Conservation (phyloP, 345 rosid species). For the Mercurialis annua region DNA sequence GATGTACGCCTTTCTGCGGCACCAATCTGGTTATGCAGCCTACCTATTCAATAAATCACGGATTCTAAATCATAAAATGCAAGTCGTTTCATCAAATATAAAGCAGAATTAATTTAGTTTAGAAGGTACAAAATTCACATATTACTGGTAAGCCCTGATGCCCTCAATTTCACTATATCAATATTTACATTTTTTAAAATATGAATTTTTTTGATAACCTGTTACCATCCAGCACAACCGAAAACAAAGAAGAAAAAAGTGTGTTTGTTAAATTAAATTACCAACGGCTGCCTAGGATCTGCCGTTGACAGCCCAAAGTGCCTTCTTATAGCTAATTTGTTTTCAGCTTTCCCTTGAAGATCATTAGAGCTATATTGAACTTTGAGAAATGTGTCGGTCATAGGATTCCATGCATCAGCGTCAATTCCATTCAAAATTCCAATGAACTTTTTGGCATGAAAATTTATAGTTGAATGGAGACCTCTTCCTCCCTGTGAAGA, state of each 20-base stretch:
- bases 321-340: slow-evolving; percentile 60
- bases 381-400: slow-evolving; percentile 69
- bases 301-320: slow-evolving; percentile 77
- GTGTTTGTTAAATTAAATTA: slow-evolving; percentile 28
- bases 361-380: slow-evolving; percentile 77
- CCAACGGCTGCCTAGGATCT: slow-evolving; percentile 68
- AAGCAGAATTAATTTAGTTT: not conserved
- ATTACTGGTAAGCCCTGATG: not conserved
- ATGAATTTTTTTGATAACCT: too few relatives aligned
- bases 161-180: not conserved
- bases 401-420: slow-evolving; percentile 93
- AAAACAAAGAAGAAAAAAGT: not conserved
- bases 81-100: not conserved
- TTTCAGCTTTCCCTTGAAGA: slow-evolving; percentile 86
- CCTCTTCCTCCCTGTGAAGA: slow-evolving; percentile 78
- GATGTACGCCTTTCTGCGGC: slow-evolving; percentile 95
- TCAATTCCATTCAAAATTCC: slow-evolving; percentile 96
- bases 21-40: slow-evolving; percentile 97
- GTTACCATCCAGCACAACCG: not conserved
- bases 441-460: slow-evolving; percentile 76
- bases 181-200: not conserved
- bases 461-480: slow-evolving; percentile 77
- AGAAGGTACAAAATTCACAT: not conserved
- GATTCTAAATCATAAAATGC: not conserved
- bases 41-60: slow-evolving; percentile 42